A percentile compares a stretch with the other conserved stretches of the same genome.
phyloP scores from a whole-genome alignment of 2,329 filamentous ascomycete genomes.

The Dactylellina haptotyla region DNA sequence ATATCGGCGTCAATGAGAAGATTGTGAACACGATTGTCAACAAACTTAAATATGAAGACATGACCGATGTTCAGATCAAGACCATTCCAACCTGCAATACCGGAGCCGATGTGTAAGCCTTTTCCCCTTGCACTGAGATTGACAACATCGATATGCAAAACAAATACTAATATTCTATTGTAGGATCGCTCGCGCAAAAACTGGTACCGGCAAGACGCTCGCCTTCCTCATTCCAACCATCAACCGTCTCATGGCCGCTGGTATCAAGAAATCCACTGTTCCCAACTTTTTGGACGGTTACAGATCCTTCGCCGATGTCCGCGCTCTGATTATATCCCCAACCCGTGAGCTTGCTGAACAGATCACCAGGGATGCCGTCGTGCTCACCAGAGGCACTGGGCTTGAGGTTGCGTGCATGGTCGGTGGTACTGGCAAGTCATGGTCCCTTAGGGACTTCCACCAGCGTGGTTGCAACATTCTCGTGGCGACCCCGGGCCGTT shows the following conservation, averaged over 20 bases:
- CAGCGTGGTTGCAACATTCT: conserved; percentile 84
- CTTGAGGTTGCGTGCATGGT: conserved; percentile 82
- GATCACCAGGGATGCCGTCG: conserved; percentile 80
- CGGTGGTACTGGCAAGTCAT: conserved; percentile 82
- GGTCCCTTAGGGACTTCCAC: conserved; percentile 75
- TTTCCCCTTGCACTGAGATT: conserved; percentile 6
- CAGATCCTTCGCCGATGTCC: conserved; percentile 68
- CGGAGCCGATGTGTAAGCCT: conserved; percentile 81
- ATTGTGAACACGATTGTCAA: conserved; percentile 75
- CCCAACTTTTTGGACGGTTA: conserved; percentile 56
- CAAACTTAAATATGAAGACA: conserved; percentile 79
- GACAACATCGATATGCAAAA: not conserved
- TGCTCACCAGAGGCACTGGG: conserved; percentile 72
- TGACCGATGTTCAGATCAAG: conserved; percentile 91
- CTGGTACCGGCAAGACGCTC: conserved; percentile 94
- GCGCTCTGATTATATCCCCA: conserved; percentile 78
- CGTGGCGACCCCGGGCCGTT: conserved; percentile 87
- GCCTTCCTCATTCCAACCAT: conserved; percentile 89
- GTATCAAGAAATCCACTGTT: conserved; percentile 60
- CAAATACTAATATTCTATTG: conserved; percentile 52
- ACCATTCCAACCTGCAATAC: conserved; percentile 83
- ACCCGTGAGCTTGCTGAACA: conserved; percentile 84
- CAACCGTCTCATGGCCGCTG: conserved; percentile 66
- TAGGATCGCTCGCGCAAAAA: conserved; percentile 92
- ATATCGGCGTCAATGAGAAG: conserved; percentile 63